These are phyloP conservation scores for Trypanosomatidae sp. DNA, from an alignment of 208 protist genomes.

Conservation along the genomic window DNA sequence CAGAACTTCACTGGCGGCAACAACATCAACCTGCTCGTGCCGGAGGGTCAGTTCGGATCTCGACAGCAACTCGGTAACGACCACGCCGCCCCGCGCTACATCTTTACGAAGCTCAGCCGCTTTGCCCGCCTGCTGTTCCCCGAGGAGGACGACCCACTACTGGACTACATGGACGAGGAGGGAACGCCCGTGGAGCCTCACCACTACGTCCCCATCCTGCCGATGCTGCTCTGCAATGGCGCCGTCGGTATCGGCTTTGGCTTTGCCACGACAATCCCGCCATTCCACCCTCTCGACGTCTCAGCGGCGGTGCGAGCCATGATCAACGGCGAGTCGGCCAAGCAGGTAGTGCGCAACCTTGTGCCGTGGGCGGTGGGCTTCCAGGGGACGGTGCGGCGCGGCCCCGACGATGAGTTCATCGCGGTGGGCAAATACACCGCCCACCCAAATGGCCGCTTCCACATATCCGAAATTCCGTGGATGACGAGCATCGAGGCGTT, in stretches of 20 bases:
- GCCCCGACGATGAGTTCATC: slow-evolving; percentile 68
- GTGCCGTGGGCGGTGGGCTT: slow-evolving; percentile 98
- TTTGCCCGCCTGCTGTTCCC: slow-evolving; percentile 97
- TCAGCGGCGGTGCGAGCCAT: slow-evolving; percentile 87
- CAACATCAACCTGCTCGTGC: slow-evolving; percentile 99
- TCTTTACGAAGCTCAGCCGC: slow-evolving; percentile 95
- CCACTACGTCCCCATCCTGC: slow-evolving; percentile 99
- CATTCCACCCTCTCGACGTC: slow-evolving; percentile 97
- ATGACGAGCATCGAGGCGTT: slow-evolving; percentile 76
- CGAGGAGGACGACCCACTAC: slow-evolving; percentile 96
- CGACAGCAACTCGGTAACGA: slow-evolving; percentile 98
- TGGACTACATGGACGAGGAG: slow-evolving; percentile 98
- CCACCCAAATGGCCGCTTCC: slow-evolving; percentile 68
- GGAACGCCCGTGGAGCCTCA: slow-evolving; percentile 98
- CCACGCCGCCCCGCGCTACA: slow-evolving; percentile 95
- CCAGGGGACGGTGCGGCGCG: slow-evolving; percentile 81
- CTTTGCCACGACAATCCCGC: slow-evolving; percentile 93
- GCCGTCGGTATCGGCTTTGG: slow-evolving; percentile 99
- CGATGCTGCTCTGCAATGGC: slow-evolving; percentile 99
- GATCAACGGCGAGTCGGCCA: slow-evolving; percentile 82
- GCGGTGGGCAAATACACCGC: slow-evolving; percentile 69
- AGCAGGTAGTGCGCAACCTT: slow-evolving; percentile 72
- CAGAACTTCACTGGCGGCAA: slow-evolving; percentile 99
- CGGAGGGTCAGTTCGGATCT: slow-evolving; percentile 99
- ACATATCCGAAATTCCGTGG: slow-evolving; percentile 78